phyloP scores from a whole-genome alignment of 2,329 filamentous ascomycete species.

The Phaeosphaeria sp. region DNA sequence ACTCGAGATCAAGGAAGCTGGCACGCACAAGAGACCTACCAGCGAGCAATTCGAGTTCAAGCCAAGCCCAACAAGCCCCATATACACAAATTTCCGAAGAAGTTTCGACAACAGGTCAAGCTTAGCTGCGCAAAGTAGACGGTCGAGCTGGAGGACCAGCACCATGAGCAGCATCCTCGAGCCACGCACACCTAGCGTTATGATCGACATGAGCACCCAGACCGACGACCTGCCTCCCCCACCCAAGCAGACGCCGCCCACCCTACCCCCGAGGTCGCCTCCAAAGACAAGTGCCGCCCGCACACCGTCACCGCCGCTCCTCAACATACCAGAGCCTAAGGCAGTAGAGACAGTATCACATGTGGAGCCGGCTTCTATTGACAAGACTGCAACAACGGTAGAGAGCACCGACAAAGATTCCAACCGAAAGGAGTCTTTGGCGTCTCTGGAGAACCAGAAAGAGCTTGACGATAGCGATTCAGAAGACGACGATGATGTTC shows the following conservation, averaged over 20 bases:
- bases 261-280: constrained; percentile 34
- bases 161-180: constrained; percentile 69
- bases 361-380: constrained; percentile 2
- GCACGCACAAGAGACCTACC: constrained; percentile 73
- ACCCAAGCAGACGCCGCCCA: constrained; percentile 31
- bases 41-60: constrained; percentile 85
- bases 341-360: constrained; percentile 25
- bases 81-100: constrained; percentile 67
- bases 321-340: constrained; percentile 46
- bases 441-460: constrained; percentile 29
- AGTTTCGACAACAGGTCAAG: constrained; percentile 78
- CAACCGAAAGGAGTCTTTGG: constrained; percentile 20
- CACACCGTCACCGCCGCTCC: constrained; percentile 32
- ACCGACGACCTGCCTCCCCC: constrained; percentile 27
- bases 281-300: constrained; percentile 26
- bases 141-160: constrained; percentile 75
- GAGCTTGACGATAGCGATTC: constrained; percentile 54
- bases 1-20: constrained; percentile 89
- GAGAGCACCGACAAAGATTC: constrained; percentile 13
- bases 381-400: constrained; percentile 5
- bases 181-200: constrained; percentile 64
- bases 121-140: constrained; percentile 58
- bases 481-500: constrained; percentile 51
- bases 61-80: constrained; percentile 76
- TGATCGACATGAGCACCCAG: constrained; percentile 52